Percentiles rank a stretch among this genome's conserved stretches.
Conservation (phyloP, 495 filamentous ascomycete genomes). For the Penicillium verhagenii region DNA sequence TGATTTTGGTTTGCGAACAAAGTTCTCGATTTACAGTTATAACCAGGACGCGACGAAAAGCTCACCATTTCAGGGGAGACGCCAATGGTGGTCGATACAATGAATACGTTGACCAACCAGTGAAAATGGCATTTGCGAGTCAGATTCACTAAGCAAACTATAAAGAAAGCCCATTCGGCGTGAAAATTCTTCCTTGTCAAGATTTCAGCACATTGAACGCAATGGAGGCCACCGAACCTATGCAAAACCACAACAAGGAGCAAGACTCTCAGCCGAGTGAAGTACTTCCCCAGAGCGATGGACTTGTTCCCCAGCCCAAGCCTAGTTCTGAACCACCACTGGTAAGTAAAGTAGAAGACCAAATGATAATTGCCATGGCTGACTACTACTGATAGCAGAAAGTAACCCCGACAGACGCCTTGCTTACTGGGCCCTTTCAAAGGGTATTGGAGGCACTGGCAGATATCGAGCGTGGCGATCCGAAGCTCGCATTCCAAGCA, state of each 20-base stretch:
- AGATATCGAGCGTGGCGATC: conserved; percentile 9
- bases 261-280: background rate
- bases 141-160: background rate
- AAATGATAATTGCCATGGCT: background rate
- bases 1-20: background rate
- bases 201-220: background rate
- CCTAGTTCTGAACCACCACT: background rate
- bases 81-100: background rate
- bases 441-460: conserved; percentile 1
- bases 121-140: background rate
- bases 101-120: background rate
- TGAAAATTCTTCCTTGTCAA: background rate
- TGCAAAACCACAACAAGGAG: background rate
- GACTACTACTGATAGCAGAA: background rate
- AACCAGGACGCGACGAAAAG: background rate
- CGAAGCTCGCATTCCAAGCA: conserved; percentile 8
- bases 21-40: background rate
- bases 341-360: background rate
- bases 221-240: background rate
- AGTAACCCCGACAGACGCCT: background rate
- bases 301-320: background rate
- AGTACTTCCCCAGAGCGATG: background rate
- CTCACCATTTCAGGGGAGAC: background rate
- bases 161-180: background rate
- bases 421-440: conserved; percentile 1